Evolutionary conservation across 208 protist genomes (phyloP), one percentile per base, ranked within the genome.

Genomic region (Trypanosoma brucei): DNA sequence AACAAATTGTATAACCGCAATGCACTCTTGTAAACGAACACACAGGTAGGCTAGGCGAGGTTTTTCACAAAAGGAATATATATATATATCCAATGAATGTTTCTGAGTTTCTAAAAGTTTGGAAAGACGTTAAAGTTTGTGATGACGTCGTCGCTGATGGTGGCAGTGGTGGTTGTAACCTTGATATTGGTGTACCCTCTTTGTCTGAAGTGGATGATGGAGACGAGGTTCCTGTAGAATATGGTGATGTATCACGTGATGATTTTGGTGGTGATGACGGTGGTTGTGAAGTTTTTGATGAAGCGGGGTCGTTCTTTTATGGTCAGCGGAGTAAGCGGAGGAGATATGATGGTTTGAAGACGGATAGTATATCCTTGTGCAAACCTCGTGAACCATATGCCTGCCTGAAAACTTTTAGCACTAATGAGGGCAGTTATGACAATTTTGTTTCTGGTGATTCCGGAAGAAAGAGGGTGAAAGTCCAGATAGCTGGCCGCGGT

Each of bases 21-120:
- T 58, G 30, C 31, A 40, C n/a, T 58, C 9, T 13, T 58, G 39
- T 39, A 55, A n/a, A 40, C 36, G 9, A n/a, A n/a, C 36, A 22
- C 22, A 22, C 22, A 22, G 22, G 22, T 22, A 22, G 22, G 22
- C 22, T 22, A 22, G 22, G 22, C 22, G 22, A 22, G 22, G 22
- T 22, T 22, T 22, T 22, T 22, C 22, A 22, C 22, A 22, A 22
- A 22, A 22, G 22, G 22, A 22, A 22, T 22, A 22, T 22, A 22
- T 22, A 22, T 22, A 22, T 22, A 22, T 22, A 22, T 22, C 6
- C 39, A 31, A 92, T 92, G 85, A 70, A 88, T 57, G 85, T 92
- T 44, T 83, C 76, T 3, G 70, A 71, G 14, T 92, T 92, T 74
- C 62, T 92, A 2, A 92, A 86, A 71, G 14, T 92, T 92, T 74